Base-by-base conservation (phyloP, 179 eudicot genomes). In the Spergularia azorica region DNA sequence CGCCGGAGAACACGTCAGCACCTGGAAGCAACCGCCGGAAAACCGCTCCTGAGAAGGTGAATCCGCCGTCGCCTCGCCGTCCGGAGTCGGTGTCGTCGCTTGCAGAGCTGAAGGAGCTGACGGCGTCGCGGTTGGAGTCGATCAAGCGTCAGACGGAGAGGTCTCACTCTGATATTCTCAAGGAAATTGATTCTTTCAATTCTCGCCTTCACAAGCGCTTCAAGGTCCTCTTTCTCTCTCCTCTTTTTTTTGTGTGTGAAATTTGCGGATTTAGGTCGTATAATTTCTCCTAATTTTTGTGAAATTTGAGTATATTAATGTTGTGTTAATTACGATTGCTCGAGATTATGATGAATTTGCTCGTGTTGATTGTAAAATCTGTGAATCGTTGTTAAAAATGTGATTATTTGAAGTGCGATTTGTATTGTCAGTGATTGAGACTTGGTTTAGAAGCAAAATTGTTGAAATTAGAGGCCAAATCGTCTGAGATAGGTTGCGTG, bases 181-280 rank as follows among this genome's bases (percentile, higher is more conserved):
- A 91, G 88, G 95, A 90, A 32, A 57, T 84, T 11, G 93, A 91
- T 18, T 85, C 92, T 12, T 86, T 88, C 62, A 79, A 88, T 43
- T 89, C 89, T 73, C 90, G 92, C 58, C 92, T 92, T 62, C 87
- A 89, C 32, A 92, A 89, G 67, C 90, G 95, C 51, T 75, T 79
- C 77, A 89, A 91, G 95, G 97, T 89, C 21, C 32, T 26, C 32
- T 26, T 26, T 54, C 56, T 36, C 57, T 72, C 67, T 43, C 32
- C 32, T 10, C 20, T 17, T n/a, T n/a, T n/a, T n/a, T n/a, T n/a
- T 26, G 8, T 43, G 10, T 50, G 13, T 15, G 13, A 50, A 67
- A 21, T 43, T 26, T 41, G 21, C 6, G 9, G 60, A 10, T 6
- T 56, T 57, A 46, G 13, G 11, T 51, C 14, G n/a, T 56, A 5